These are phyloP conservation scores for Halenospora varia DNA, from an alignment of 495 filamentous ascomycete species.

Conservation along the genomic window DNA sequence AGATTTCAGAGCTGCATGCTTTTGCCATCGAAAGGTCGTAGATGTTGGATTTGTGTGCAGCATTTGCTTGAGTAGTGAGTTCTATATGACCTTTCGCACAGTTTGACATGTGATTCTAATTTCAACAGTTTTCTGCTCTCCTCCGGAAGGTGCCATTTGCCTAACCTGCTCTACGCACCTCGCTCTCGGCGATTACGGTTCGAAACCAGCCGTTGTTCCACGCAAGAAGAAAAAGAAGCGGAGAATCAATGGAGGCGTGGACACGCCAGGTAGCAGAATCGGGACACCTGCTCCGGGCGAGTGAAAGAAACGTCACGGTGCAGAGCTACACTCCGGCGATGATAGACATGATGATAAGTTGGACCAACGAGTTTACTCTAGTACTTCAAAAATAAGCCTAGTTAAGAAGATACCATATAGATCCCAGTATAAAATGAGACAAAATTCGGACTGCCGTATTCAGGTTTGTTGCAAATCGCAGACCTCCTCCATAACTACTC, in stretches of 20 bases:
- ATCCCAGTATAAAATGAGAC: no score
- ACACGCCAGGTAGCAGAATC: conserved; percentile 35
- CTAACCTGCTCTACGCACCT: conserved; percentile 88
- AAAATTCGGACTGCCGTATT: no score
- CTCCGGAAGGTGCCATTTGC: conserved; percentile 65
- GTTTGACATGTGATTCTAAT: background rate
- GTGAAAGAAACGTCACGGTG: no score
- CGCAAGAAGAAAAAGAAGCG: conserved; percentile 68
- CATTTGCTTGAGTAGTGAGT: conserved; percentile 82
- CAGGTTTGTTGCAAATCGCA: no score
- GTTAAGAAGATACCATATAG: no score
- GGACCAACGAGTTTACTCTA: no score
- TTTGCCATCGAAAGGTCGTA: conserved; percentile 88
- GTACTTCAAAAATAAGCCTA: no score
- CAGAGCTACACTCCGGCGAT: no score
- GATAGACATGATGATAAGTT: no score
- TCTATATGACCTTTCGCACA: background rate
- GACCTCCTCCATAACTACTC: no score
- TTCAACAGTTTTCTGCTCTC: conserved; percentile 55
- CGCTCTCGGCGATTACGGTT: conserved; percentile 68
- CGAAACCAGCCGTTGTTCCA: conserved; percentile 69
- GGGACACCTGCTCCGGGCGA: conserved; percentile 34
- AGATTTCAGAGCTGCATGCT: conserved; percentile 95
- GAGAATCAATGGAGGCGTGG: conserved; percentile 43
- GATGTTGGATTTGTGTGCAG: conserved; percentile 94